These are phyloP conservation scores for Orbilia oligospora DNA, from an alignment of 2,329 filamentous ascomycete species.

Conservation along the genomic window DNA sequence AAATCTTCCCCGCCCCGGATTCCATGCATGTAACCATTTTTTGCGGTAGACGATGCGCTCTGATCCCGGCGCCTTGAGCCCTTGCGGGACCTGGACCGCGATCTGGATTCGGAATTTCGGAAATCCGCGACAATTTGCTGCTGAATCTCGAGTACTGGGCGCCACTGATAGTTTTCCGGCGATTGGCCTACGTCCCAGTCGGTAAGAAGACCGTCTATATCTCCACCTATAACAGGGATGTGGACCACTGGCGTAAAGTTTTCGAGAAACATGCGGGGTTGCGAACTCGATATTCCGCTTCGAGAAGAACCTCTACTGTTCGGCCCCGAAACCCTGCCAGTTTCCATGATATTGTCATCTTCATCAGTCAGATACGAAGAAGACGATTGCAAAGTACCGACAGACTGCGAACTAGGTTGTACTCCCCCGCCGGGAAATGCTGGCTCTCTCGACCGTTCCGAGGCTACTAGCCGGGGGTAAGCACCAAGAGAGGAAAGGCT, in stretches of 20 bases:
- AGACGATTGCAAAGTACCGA: background rate
- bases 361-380: background rate
- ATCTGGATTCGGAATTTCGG: slow-evolving; percentile 8
- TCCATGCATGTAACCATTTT: slow-evolving; percentile 5
- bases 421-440: background rate
- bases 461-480: slow-evolving; percentile 1
- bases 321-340: background rate
- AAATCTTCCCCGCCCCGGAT: slow-evolving; percentile 1
- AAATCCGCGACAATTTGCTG: background rate
- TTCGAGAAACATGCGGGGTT: slow-evolving; percentile 34
- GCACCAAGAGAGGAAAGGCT: slow-evolving; percentile 40
- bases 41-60: background rate
- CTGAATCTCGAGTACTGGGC: slow-evolving; percentile 28
- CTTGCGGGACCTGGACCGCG: slow-evolving; percentile 28
- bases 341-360: background rate
- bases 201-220: slow-evolving; percentile 34
- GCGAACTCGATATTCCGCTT: background rate
- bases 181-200: slow-evolving; percentile 40
- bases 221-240: slow-evolving; percentile 7
- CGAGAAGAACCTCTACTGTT: slow-evolving; percentile 8
- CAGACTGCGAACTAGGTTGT: background rate
- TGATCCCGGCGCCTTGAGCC: slow-evolving; percentile 1
- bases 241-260: slow-evolving; percentile 37
- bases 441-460: background rate
- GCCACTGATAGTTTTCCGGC: slow-evolving; percentile 47